phyloP scores from a whole-genome alignment of 2,329 filamentous ascomycete species.

The Westerdykella aurantiaca region DNA sequence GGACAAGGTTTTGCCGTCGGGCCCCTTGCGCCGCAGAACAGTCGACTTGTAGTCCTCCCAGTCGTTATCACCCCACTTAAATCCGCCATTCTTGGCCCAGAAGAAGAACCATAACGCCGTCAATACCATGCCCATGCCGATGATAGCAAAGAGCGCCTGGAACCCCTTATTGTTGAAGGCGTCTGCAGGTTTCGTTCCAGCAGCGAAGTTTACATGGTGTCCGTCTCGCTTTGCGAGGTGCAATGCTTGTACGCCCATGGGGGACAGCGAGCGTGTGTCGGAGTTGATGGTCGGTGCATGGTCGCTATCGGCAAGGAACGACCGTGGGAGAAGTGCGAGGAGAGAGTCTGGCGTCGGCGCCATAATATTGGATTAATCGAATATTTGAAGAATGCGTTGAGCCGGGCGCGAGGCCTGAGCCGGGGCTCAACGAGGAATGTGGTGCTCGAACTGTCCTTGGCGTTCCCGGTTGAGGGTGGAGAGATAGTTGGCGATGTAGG shows the following conservation, averaged over 20 bases:
- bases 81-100: conserved; percentile 93
- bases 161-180: conserved; percentile 54
- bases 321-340: conserved; percentile 15
- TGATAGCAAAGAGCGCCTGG: conserved; percentile 78
- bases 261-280: conserved; percentile 19
- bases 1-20: conserved; percentile 78
- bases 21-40: conserved; percentile 79
- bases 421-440: conserved; percentile 6
- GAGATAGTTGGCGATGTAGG: background rate
- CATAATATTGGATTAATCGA: conserved; percentile 10
- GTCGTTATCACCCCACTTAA: conserved; percentile 75
- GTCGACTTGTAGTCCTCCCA: conserved; percentile 99
- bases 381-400: background rate
- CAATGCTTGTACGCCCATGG: conserved; percentile 26
- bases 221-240: conserved; percentile 23
- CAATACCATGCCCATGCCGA: conserved; percentile 70
- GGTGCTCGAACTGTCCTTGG: conserved; percentile 1
- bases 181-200: conserved; percentile 32
- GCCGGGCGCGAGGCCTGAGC: conserved; percentile 6
- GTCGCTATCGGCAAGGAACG: conserved; percentile 9
- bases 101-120: conserved; percentile 92
- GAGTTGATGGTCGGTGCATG: conserved; percentile 22
- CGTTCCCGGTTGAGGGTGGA: background rate
- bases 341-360: conserved; percentile 18
- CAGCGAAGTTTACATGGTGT: conserved; percentile 20